Conservation (phyloP, 1,284 basidiomycete species). For the Leccinum proximum region DNA sequence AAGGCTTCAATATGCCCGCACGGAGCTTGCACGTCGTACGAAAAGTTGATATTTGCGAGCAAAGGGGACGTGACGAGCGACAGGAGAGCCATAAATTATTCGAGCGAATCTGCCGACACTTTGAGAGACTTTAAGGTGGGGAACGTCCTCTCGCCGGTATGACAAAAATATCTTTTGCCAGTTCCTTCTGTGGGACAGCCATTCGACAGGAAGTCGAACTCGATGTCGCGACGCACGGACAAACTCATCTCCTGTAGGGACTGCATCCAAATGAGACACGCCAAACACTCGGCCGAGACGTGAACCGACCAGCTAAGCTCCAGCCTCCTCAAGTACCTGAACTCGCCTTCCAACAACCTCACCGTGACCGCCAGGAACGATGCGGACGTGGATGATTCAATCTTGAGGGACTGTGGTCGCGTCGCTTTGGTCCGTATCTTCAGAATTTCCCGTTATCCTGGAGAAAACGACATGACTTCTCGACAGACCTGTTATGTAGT, state of each 20-base stretch:
- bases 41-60: conserved; percentile 22
- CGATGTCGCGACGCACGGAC: conserved; percentile 22
- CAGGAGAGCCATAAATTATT: conserved; percentile 27
- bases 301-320: conserved; percentile 23
- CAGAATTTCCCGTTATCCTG: conserved; percentile 44
- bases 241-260: conserved; percentile 23
- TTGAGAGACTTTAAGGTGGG: conserved; percentile 23
- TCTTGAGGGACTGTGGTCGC: conserved; percentile 17
- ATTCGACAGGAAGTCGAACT: conserved; percentile 14
- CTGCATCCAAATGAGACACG: conserved; percentile 19
- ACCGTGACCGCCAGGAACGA: conserved; percentile 13
- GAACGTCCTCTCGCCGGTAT: conserved; percentile 13
- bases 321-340: conserved; percentile 23
- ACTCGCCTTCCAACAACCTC: conserved; percentile 16
- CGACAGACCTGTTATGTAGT: conserved; percentile 50
- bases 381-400: conserved; percentile 25
- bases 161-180: neutral
- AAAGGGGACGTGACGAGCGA: conserved; percentile 22
- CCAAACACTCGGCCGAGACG: conserved; percentile 25
- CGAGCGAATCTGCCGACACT: conserved; percentile 23
- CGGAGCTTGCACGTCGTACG: conserved; percentile 29
- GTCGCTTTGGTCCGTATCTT: conserved; percentile 22
- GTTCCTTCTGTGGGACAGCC: conserved; percentile 6
- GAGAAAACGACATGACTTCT: neutral
- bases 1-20: conserved; percentile 23